Conservation (phyloP, 352 stramenopile genomes). For the Salisapilia sapeloensis region DNA sequence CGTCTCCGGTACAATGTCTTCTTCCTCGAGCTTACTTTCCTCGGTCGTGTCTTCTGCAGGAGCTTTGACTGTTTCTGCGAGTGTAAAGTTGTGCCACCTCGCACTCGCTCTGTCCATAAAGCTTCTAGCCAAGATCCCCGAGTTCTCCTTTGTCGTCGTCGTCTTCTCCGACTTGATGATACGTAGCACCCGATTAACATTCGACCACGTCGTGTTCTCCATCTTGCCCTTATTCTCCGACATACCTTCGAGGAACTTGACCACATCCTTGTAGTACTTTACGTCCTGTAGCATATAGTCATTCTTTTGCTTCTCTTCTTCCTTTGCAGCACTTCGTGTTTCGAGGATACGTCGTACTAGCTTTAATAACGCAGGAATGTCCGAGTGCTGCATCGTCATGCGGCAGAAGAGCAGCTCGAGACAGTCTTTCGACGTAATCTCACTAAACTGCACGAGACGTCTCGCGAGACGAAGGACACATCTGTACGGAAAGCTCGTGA, state of each 20-base stretch:
- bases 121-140: conserved; percentile 27
- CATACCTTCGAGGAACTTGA: conserved; percentile 11
- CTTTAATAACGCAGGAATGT: conserved; percentile 53
- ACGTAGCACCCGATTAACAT: conserved; percentile 54
- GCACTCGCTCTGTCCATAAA: conserved; percentile 42
- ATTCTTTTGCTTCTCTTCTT: conserved; percentile 13
- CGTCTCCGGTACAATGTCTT: conserved; percentile 1
- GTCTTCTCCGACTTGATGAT: conserved; percentile 46
- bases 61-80: conserved; percentile 19
- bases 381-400: conserved; percentile 43
- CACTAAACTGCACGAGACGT: conserved; percentile 39
- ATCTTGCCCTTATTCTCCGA: conserved; percentile 6
- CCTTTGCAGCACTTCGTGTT: conserved; percentile 14
- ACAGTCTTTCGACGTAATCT: conserved; percentile 52
- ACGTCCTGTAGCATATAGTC: conserved; percentile 42
- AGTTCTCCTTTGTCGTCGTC: no score
- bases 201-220: conserved; percentile 37
- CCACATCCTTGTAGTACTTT: conserved; percentile 42
- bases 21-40: neutral
- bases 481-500: conserved; percentile 57
- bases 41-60: conserved; percentile 10
- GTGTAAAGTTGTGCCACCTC: conserved; percentile 53
- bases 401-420: conserved; percentile 55
- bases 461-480: conserved; percentile 43
- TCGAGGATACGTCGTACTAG: conserved; percentile 57